Evolutionary conservation across 768 basidiomycete species (phyloP).

Genomic region (Lactarius evosmus): DNA sequence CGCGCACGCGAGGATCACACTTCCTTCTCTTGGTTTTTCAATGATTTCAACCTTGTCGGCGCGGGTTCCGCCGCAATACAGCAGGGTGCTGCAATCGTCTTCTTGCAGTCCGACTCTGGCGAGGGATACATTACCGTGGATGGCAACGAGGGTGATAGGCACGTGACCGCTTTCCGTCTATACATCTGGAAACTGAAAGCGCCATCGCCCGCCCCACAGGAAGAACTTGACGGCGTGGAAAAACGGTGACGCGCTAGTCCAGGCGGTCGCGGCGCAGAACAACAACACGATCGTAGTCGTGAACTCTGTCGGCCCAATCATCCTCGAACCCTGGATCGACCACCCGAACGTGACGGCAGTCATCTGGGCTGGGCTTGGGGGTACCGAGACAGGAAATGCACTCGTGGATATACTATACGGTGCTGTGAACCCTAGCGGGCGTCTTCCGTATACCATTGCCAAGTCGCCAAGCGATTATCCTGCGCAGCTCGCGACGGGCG

Average conservation of each 20-base stretch:
- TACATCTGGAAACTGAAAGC: neutral
- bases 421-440: slow-evolving; percentile 65
- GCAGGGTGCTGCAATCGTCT: slow-evolving; percentile 69
- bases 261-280: slow-evolving; percentile 61
- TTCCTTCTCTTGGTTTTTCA: slow-evolving; percentile 60
- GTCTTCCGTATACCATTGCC: slow-evolving; percentile 68
- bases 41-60: slow-evolving; percentile 59
- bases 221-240: slow-evolving; percentile 34
- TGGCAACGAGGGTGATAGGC: slow-evolving; percentile 66
- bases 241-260: slow-evolving; percentile 45
- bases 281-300: slow-evolving; percentile 71
- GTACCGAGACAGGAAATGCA: slow-evolving; percentile 61
- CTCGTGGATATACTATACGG: slow-evolving; percentile 79
- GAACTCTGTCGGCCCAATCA: slow-evolving; percentile 44
- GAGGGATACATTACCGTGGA: slow-evolving; percentile 75
- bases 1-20: slow-evolving; percentile 67
- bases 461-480: slow-evolving; percentile 38
- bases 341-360: slow-evolving; percentile 39
- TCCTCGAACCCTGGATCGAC: slow-evolving; percentile 46
- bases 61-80: slow-evolving; percentile 24
- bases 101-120: slow-evolving; percentile 77
- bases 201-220: neutral
- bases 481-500: neutral
- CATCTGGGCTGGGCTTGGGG: slow-evolving; percentile 43
- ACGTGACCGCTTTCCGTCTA: slow-evolving; percentile 3